Conservation (phyloP, 192 early-diverging fungal genomes). For the Tieghemiomyces parasiticus region DNA sequence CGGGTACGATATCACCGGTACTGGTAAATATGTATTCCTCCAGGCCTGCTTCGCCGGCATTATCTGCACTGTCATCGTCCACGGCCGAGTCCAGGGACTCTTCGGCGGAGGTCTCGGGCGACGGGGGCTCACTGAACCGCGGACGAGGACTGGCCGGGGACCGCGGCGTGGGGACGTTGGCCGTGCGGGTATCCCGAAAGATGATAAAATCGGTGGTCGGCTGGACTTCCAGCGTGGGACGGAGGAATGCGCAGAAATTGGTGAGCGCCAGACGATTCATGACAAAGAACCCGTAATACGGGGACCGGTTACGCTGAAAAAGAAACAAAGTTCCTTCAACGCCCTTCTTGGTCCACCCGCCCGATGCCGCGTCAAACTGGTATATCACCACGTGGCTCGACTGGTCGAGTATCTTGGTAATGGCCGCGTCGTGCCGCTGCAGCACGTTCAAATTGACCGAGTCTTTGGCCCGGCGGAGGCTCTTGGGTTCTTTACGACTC, state of each 20-base stretch:
- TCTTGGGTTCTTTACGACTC: background rate
- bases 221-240: constrained; percentile 59
- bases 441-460: constrained; percentile 61
- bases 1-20: background rate
- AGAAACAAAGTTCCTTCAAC: constrained; percentile 90
- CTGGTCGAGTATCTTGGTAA: constrained; percentile 65
- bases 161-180: constrained; percentile 48
- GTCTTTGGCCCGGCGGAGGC: background rate
- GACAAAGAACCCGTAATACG: constrained; percentile 65
- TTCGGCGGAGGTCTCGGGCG: constrained; percentile 57
- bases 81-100: constrained; percentile 19
- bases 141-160: constrained; percentile 30
- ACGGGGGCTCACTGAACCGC: constrained; percentile 56
- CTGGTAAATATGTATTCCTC: background rate
- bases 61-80: background rate
- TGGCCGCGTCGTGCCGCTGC: constrained; percentile 62
- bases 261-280: constrained; percentile 79
- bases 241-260: constrained; percentile 56
- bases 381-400: constrained; percentile 82
- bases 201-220: constrained; percentile 73
- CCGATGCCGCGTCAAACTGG: constrained; percentile 50
- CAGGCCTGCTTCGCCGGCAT: background rate
- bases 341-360: constrained; percentile 63
- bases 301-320: constrained; percentile 46
- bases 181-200: constrained; percentile 70